These are phyloP conservation scores for Carex littledalei DNA, from an alignment of 176 grass and related monocot species.

Conservation along the genomic window DNA sequence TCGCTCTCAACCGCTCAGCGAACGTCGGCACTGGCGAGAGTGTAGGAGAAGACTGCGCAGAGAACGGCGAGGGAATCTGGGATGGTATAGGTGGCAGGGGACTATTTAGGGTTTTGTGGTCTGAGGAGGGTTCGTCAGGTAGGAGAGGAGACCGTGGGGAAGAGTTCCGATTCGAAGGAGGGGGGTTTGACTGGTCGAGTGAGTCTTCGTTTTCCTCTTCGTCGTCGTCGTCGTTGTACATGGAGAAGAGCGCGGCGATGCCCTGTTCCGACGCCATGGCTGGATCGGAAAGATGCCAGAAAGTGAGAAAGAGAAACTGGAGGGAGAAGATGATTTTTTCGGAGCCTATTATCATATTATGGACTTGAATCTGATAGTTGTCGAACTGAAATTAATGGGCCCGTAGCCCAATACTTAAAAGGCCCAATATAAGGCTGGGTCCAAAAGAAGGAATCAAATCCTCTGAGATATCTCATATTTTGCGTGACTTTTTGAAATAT, in stretches of 20 bases:
- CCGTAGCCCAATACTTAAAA: background rate
- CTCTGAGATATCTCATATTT: too few relatives aligned
- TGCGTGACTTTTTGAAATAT: too few relatives aligned
- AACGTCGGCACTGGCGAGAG: conserved; percentile 22
- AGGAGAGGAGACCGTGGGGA: conserved; percentile 23
- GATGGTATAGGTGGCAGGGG: conserved; percentile 1
- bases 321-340: background rate
- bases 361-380: background rate
- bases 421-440: background rate
- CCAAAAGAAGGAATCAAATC: too few relatives aligned
- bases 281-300: background rate
- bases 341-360: background rate
- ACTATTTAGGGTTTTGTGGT: conserved; percentile 31
- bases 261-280: conserved; percentile 64
- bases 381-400: background rate
- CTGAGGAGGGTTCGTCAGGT: conserved; percentile 23
- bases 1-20: conserved; percentile 23
- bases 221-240: conserved; percentile 83
- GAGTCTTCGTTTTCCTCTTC: conserved; percentile 15
- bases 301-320: background rate
- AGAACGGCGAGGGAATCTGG: background rate
- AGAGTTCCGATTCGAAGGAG: conserved; percentile 13
- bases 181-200: conserved; percentile 23
- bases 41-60: conserved; percentile 22
- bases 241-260: conserved; percentile 73